Evolutionary conservation across 371 early-diverging fungal genomes (phyloP).

Genomic region (Apophysomyces ossiformis): DNA sequence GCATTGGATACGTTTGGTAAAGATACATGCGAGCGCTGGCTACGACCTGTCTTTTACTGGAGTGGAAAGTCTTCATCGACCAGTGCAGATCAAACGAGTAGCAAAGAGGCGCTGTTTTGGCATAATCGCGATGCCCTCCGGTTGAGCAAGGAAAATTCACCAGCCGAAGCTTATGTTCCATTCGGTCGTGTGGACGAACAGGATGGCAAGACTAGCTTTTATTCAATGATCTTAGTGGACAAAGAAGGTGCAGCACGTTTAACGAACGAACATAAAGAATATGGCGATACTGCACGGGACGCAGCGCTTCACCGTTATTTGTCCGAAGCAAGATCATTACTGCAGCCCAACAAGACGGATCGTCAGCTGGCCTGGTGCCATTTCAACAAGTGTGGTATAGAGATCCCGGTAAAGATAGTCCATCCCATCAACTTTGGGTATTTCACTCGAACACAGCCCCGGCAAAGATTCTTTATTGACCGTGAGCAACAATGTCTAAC

Average conservation of each 20-base stretch:
- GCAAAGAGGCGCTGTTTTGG: slow-evolving; percentile 66
- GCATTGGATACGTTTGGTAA: slow-evolving; percentile 55
- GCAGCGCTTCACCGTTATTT: slow-evolving; percentile 47
- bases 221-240: slow-evolving; percentile 63
- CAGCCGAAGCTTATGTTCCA: slow-evolving; percentile 65
- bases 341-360: slow-evolving; percentile 47
- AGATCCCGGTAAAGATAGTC: slow-evolving; percentile 58
- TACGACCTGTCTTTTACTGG: slow-evolving; percentile 69
- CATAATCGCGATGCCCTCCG: slow-evolving; percentile 55
- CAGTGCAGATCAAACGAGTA: slow-evolving; percentile 11
- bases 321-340: slow-evolving; percentile 41
- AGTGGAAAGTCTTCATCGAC: slow-evolving; percentile 57
- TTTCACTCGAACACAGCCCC: slow-evolving; percentile 61
- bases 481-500: slow-evolving; percentile 42
- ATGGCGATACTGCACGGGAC: slow-evolving; percentile 21
- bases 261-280: slow-evolving; percentile 33
- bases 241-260: slow-evolving; percentile 55
- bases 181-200: slow-evolving; percentile 23
- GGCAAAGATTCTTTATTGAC: slow-evolving; percentile 65
- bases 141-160: slow-evolving; percentile 60
- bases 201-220: slow-evolving; percentile 24
- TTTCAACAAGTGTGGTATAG: slow-evolving; percentile 61
- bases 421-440: slow-evolving; percentile 74
- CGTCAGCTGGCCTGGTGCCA: slow-evolving; percentile 57
- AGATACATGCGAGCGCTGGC: slow-evolving; percentile 46